A percentile compares a stretch with the other conserved stretches of the same genome.
Conservation (phyloP, 2,329 filamentous ascomycete species). For the Aquanectria penicillioides region DNA sequence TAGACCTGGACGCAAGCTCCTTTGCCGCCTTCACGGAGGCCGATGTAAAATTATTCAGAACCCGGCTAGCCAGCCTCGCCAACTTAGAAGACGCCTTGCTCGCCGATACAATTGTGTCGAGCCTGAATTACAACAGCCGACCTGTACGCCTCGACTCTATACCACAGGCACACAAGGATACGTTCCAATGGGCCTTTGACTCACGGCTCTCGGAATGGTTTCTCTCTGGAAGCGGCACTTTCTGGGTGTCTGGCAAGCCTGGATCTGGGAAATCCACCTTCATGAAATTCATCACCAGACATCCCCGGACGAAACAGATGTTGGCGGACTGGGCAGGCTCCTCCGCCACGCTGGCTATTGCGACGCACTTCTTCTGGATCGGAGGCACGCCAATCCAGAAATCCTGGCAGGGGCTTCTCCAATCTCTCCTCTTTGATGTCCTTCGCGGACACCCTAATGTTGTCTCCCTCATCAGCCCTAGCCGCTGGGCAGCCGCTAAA, state of each 20-base stretch:
- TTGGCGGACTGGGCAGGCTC: no score
- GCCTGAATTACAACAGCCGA: slow-evolving; percentile 1
- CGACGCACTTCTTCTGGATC: no score
- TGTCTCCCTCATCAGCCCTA: not conserved
- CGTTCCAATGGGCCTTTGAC: slow-evolving; percentile 2
- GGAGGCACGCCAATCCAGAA: no score
- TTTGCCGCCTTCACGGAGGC: not conserved
- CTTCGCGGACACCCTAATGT: not conserved
- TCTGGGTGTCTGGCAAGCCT: slow-evolving; percentile 9
- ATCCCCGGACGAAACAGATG: no score
- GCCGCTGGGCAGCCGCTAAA: not conserved
- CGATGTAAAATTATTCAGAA: not conserved
- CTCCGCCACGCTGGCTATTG: no score
- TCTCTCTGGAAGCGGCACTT: not conserved
- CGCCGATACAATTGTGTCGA: not conserved
- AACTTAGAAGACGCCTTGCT: not conserved
- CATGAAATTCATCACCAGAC: no score
- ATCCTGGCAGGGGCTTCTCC: no score
- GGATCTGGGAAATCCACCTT: no score
- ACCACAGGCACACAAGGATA: not conserved
- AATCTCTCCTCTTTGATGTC: no score
- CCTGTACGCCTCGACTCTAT: not conserved
- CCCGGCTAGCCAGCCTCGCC: not conserved
- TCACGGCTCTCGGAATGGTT: not conserved
- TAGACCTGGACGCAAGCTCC: not conserved